These are phyloP conservation scores for Sclerospora graminicola DNA, from an alignment of 352 stramenopile species.

Conservation along the genomic window DNA sequence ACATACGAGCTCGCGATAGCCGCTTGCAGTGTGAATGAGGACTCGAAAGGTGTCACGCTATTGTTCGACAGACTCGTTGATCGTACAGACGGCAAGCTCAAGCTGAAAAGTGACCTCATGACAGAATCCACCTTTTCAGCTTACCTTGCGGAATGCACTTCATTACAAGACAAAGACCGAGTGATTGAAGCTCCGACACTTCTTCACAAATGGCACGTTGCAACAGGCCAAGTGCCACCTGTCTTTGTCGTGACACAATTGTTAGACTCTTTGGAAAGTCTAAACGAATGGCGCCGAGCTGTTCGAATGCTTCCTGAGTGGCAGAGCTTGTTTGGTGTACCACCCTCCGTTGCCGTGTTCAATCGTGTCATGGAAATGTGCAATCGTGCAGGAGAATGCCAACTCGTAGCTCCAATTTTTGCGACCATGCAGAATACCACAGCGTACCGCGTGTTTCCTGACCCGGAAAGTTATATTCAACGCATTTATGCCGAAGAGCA, in stretches of 20 bases:
- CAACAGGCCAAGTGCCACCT: constrained; percentile 15
- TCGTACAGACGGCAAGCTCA: constrained; percentile 2
- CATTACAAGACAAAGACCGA: constrained; percentile 20
- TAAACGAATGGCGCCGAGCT: constrained; percentile 39
- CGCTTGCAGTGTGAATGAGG: constrained; percentile 29
- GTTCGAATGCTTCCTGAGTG: constrained; percentile 40
- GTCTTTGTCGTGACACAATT: constrained; percentile 29
- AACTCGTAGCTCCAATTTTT: constrained; percentile 53
- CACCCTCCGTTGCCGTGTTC: constrained; percentile 38
- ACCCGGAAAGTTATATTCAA: constrained; percentile 60
- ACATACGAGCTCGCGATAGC: constrained; percentile 27
- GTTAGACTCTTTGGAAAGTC: constrained; percentile 31
- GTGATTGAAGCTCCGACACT: constrained; percentile 22
- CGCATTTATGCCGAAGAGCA: constrained; percentile 61
- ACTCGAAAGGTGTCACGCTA: constrained; percentile 23
- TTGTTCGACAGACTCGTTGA: constrained; percentile 30
- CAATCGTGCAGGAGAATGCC: constrained; percentile 41
- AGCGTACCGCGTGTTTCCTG: constrained; percentile 36
- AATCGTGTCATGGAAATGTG: constrained; percentile 54
- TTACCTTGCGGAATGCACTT: constrained; percentile 31
- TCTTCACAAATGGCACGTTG: constrained; percentile 30
- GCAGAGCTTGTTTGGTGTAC: constrained; percentile 25
- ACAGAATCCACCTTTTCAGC: constrained; percentile 26
- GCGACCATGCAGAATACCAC: constrained; percentile 45
- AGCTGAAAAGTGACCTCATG: constrained; percentile 19